phyloP scores from a whole-genome alignment of 139 green algal genomes.

The Limnomonas spitsbergensis region DNA sequence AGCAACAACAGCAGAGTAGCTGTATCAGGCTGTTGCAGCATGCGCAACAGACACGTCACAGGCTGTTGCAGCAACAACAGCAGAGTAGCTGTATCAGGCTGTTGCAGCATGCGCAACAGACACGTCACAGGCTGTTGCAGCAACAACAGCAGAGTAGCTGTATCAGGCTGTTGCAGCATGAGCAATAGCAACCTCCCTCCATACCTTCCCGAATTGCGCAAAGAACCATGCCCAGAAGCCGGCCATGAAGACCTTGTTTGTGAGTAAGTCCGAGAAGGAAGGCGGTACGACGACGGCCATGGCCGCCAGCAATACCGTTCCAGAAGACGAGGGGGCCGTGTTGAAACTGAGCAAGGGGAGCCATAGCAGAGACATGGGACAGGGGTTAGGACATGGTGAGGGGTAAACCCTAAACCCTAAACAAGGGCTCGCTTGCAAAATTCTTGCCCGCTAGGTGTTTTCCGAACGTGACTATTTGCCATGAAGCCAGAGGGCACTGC shows the following conservation, averaged over 20 bases:
- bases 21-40: constrained; percentile 56
- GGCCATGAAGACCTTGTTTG: constrained; percentile 82
- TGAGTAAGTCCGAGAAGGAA: constrained; percentile 35
- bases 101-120: neutral
- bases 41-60: neutral
- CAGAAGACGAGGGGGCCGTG: too few species aligned
- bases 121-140: neutral
- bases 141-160: neutral
- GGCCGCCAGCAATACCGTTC: neutral
- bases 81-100: constrained; percentile 57
- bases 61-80: neutral
- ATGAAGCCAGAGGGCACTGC: too few species aligned
- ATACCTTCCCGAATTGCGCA: constrained; percentile 82
- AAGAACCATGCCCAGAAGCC: constrained; percentile 86
- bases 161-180: constrained; percentile 54
- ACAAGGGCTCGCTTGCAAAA: too few species aligned
- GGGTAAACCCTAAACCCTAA: too few species aligned
- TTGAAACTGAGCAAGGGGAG: too few species aligned
- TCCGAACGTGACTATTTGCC: too few species aligned
- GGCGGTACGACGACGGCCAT: neutral
- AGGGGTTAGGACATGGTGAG: too few species aligned
- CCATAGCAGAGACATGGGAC: too few species aligned
- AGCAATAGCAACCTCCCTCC: neutral
- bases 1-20: neutral
- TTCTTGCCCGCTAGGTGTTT: too few species aligned